Conservation (phyloP, 805 yeast species). For the Kuraishia piskuri region DNA sequence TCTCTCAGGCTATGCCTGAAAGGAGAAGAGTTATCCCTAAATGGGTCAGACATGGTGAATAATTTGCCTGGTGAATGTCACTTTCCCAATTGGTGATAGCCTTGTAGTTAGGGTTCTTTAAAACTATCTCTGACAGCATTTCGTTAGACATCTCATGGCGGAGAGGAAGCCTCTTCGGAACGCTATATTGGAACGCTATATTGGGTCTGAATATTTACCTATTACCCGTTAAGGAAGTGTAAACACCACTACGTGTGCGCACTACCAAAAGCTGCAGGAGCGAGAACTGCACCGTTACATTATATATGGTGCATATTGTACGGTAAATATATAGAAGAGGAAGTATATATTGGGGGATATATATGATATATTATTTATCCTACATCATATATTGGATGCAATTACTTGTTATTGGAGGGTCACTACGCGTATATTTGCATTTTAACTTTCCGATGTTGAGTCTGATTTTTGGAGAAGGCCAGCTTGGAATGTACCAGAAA, state of each 20-base stretch:
- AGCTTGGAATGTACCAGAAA: too few relatives aligned
- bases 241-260: neutral
- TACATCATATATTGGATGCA: too few relatives aligned
- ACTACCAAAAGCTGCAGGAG: neutral
- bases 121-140: too few relatives aligned
- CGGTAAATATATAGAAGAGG: too few relatives aligned
- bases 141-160: neutral
- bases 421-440: too few relatives aligned
- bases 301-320: neutral
- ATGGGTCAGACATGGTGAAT: slow-evolving; percentile 16
- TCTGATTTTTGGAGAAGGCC: too few relatives aligned
- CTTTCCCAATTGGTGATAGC: neutral
- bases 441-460: too few relatives aligned
- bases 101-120: neutral
- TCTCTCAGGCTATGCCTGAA: slow-evolving; percentile 8
- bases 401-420: too few relatives aligned
- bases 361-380: too few relatives aligned
- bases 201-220: neutral
- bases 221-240: slow-evolving; percentile 1
- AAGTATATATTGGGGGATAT: too few relatives aligned
- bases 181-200: too few relatives aligned
- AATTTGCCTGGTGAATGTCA: neutral
- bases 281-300: neutral
- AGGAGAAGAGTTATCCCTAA: slow-evolving; percentile 17
- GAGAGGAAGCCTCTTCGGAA: neutral